These are phyloP conservation scores for Camelina neglecta DNA, from an alignment of 345 rosid species.

Conservation along the genomic window DNA sequence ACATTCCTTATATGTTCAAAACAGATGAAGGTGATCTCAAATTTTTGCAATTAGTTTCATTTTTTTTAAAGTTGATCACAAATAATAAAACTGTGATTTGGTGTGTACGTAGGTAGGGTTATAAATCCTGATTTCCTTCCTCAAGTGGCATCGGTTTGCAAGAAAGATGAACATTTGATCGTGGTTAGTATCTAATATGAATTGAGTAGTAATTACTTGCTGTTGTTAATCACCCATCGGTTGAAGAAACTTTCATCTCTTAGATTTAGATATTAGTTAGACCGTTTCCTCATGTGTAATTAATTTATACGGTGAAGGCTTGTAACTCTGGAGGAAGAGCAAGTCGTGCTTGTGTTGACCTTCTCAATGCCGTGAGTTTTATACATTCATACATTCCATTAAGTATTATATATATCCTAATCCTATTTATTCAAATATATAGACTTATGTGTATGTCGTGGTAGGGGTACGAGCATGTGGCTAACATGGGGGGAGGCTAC, in stretches of 20 bases:
- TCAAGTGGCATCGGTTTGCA: slow-evolving; percentile 46
- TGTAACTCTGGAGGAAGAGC: slow-evolving; percentile 52
- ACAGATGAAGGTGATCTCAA: slow-evolving; percentile 50
- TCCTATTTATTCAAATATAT: background rate
- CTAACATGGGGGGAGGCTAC: slow-evolving; percentile 57
- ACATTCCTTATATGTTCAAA: slow-evolving; percentile 60
- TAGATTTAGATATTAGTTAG: slow-evolving; percentile 1
- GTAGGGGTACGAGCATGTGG: slow-evolving; percentile 51
- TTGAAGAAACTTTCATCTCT: background rate
- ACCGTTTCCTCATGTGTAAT: background rate
- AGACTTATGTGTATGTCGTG: background rate
- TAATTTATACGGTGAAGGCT: slow-evolving; percentile 22
- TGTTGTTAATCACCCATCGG: no score
- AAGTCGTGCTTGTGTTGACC: slow-evolving; percentile 48
- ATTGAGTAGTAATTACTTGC: background rate
- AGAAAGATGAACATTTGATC: slow-evolving; percentile 52
- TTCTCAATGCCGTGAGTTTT: slow-evolving; percentile 50
- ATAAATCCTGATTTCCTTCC: slow-evolving; percentile 53
- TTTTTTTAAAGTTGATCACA: background rate
- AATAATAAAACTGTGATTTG: background rate
- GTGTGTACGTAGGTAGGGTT: slow-evolving; percentile 38
- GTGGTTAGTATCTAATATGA: slow-evolving; percentile 44
- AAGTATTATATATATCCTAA: background rate
- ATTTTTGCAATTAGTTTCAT: background rate
- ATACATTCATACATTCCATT: background rate